These are phyloP conservation scores for Aspergillus clavatus DNA, from an alignment of 2,329 filamentous ascomycete species.

Conservation along the genomic window DNA sequence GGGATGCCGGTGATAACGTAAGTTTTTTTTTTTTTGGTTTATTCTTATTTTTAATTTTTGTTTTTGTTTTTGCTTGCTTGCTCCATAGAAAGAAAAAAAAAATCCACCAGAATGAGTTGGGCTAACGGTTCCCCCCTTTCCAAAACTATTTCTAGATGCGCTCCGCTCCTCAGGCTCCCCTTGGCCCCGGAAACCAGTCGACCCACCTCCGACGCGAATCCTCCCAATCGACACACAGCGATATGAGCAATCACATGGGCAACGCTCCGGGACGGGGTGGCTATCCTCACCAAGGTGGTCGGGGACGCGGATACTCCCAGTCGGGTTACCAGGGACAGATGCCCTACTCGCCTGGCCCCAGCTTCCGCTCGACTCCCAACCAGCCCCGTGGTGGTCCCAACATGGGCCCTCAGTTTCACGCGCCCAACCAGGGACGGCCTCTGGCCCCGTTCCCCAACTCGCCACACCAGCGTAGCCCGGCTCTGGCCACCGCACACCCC, in stretches of 20 bases:
- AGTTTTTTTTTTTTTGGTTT: constrained; percentile 39
- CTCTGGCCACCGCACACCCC: constrained; percentile 61
- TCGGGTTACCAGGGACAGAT: constrained; percentile 49
- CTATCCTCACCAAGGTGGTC: constrained; percentile 50
- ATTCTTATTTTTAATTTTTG: no score
- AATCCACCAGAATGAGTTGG: background rate
- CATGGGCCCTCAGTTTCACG: constrained; percentile 51
- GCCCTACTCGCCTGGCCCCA: constrained; percentile 51
- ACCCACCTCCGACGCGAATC: constrained; percentile 82
- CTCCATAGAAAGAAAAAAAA: background rate
- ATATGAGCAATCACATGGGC: constrained; percentile 57
- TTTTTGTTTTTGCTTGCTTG: constrained; percentile 9
- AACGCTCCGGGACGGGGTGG: constrained; percentile 52
- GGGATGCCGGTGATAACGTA: constrained; percentile 67
- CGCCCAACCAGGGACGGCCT: constrained; percentile 39
- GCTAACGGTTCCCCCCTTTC: constrained; percentile 18
- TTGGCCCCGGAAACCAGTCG: constrained; percentile 59
- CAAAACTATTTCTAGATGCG: constrained; percentile 55
- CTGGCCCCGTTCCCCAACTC: constrained; percentile 56
- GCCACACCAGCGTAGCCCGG: constrained; percentile 63
- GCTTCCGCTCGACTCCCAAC: constrained; percentile 49
- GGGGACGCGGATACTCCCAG: constrained; percentile 54
- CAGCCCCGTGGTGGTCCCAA: constrained; percentile 47
- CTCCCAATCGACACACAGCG: constrained; percentile 73
- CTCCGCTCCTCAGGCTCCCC: constrained; percentile 59